Base-by-base conservation (phyloP, 2,329 filamentous ascomycete genomes). In the Pseudogymnoascus sp. region DNA sequence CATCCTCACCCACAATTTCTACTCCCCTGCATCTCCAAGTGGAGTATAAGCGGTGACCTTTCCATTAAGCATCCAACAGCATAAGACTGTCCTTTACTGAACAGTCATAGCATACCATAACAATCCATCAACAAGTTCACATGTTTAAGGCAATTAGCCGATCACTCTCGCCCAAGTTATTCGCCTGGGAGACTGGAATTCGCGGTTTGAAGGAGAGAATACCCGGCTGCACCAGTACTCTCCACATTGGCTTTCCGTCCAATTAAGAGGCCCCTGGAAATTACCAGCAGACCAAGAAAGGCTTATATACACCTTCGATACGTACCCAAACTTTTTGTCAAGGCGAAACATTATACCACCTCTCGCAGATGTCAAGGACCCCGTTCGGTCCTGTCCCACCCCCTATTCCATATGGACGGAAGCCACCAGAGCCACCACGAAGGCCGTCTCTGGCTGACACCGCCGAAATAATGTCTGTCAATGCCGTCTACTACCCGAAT, bases 401-500 rank as follows among this genome's bases (percentile, higher is more conserved):
- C 4, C 65, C 69, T 11, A 69, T 72, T 21, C 68, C 70, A 8
- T 72, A 66, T 60, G 64, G 64, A 23, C 68, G 70, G 44, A 68
- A 67, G 59, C 69, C 70, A 38, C 16, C 66, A 28, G 64, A 61
- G 31, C 64, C 66, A 36, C 60, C 31, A 59, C 68, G 71, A 62
- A 65, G 71, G 46, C 71, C 71, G n/a, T 73, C 71, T 53, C 68
- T 72, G 3, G 71, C 70, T 56, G 69, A 71, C 12, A 72, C 67
- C 42, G 67, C 70, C n/a, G 78, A 74, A 65, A 78, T 86, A 65
- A 83, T 84, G 76, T 83, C 80, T 72, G 84, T 84, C 71, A 95
- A 95, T 74, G 90, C 88, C 21, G 88, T 91, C 16, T 95, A 93
- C 77, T 95, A 91, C 74, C 89, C 89, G n/a, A 93, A 91, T 75